Evolutionary conservation across 176 grass and related monocot genomes (phyloP), one percentile per base, ranked within the genome.

Genomic region (Poa annua): DNA sequence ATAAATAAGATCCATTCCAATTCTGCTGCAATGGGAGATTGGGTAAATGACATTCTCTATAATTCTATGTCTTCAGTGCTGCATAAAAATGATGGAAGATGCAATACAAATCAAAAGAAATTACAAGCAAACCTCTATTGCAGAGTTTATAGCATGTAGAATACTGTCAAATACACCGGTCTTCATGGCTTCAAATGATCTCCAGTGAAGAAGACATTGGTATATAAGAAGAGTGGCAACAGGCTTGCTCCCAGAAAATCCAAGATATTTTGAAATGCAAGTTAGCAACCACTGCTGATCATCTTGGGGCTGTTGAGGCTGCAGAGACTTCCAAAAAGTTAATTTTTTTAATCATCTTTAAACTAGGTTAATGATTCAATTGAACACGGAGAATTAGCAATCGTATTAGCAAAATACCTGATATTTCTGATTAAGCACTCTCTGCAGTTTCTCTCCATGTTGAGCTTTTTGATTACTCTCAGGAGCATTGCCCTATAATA

Each of bases 161-260:
- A 94, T 86, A 75, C 24, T 88, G 55, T 94, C 89, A 54, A 94
- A 91, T 81, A 91, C 57, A 72, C 70, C 22, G 0, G 88, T 94
- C 70, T 90, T 94, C 86, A 91, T 89, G 72, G 86, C 83, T 94
- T 94, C 92, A 91, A 94, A 94, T 67, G 92, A 94, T 91, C 85
- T 94, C 92, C 92, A 94, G 57, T 81, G 75, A 71, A 91, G 39
- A 71, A 94, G 80, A 83, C 80, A 89, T 83, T 89, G 89, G 51
- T 94, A 91, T 84, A 94, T 94, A 83, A 94, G 83, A 82, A 91
- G 84, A 66, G 92, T 86, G 66, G 86, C 86, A 79, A 91, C 86
- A 77, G 92, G 92, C 49, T 85, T 64, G 44, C 84, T 86, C 52
- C 89, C 84, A 67, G 82, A 85, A 89, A 94, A 94, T 72, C 92